Evolutionary conservation across 768 basidiomycete species (phyloP), one percentile per base, ranked within the genome.

Genomic region (Amanita pseudoporphyria): DNA sequence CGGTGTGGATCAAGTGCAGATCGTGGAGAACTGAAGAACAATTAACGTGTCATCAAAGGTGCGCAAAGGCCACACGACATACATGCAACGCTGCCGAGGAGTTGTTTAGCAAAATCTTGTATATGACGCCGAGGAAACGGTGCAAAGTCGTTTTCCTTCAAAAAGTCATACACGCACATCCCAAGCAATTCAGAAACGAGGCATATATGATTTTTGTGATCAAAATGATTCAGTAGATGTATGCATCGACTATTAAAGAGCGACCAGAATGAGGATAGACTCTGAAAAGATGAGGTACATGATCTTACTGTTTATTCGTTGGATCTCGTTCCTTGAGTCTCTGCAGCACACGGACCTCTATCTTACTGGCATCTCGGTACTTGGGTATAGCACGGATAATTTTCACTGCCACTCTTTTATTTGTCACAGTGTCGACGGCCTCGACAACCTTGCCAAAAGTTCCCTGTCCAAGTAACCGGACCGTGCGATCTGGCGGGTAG

Each of bases 361-460:
- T 98, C 72, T 91, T 95, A 66, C 90, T 93, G 10, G 96, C 96
- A 67, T 99, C 96, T 40, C 96, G 87, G 62, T 98, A 99, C 69
- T 98, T 99, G 45, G 90, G 95, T 45, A 99, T 95, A 45, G 93
- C 92, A 43, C 96, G 83, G 58, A 99, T 99, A 52, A 99, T 94
- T 76, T 99, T 99, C 71, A 99, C 92, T 45, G 96, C 96, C 28
- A 97, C 94, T 59, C 81, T 72, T 57, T 71, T 74, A 53, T 84
- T 78, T 22, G 78, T 84, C 55, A 81, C 75, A 36, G 78, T 78
- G 70, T 96, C 90, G 57, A 86, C 65, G 6, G 92, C 92, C 65
- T 97, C 90, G 42, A 99, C 93, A 26, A 99, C 96, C 67, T 98
- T 99, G 57, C 96, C 96, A 62, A 98, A 99, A 12, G 96, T 98